A percentile compares a stretch with the other conserved stretches of the same genome.
These are phyloP conservation scores for Viola odorata DNA, from an alignment of 345 rosid genomes.

Conservation along the genomic window DNA sequence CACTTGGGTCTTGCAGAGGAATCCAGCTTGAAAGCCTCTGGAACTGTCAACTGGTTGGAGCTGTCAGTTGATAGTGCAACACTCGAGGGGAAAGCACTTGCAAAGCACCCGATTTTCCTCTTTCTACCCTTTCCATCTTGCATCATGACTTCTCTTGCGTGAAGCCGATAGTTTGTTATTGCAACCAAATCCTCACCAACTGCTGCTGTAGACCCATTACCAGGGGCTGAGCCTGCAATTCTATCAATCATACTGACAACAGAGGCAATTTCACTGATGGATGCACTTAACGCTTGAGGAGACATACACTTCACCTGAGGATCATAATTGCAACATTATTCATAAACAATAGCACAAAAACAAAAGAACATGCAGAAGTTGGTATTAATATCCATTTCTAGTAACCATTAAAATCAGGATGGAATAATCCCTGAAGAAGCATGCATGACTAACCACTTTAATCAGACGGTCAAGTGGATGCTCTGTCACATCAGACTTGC, in stretches of 20 bases:
- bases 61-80: constrained; percentile 69
- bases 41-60: constrained; percentile 57
- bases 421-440: neutral
- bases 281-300: constrained; percentile 57
- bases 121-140: constrained; percentile 75
- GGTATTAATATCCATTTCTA: too few relatives aligned
- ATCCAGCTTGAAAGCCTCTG: constrained; percentile 71
- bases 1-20: constrained; percentile 80
- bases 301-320: constrained; percentile 77
- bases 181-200: constrained; percentile 98
- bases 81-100: constrained; percentile 75
- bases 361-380: too few relatives aligned
- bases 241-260: constrained; percentile 91
- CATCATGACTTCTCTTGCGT: constrained; percentile 66
- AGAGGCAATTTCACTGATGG: constrained; percentile 78
- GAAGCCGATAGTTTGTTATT: constrained; percentile 82
- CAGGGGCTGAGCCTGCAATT: constrained; percentile 91
- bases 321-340: constrained; percentile 3
- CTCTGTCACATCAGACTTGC: constrained; percentile 56
- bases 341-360: too few relatives aligned
- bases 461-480: constrained; percentile 84
- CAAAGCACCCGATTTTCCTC: constrained; percentile 78
- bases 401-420: too few relatives aligned
- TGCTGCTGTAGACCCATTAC: constrained; percentile 93
- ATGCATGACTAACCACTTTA: constrained; percentile 56